Base-by-base conservation (phyloP, 2,329 filamentous ascomycete species). In the Colletotrichum godetiae region DNA sequence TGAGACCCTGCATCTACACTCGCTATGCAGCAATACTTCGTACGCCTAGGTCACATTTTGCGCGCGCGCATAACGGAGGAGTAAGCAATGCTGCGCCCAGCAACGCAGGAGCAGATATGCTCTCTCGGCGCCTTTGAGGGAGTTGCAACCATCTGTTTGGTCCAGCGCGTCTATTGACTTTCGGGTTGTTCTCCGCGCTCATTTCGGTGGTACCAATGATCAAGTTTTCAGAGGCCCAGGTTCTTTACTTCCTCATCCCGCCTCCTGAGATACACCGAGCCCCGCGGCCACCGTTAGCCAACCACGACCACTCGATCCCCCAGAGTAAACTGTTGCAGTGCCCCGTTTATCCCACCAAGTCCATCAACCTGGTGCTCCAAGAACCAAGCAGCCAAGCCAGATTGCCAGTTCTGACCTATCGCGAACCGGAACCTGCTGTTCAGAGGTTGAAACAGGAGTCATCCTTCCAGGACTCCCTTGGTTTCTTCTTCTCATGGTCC, bases 361-460 rank as follows among this genome's bases (percentile, higher is more conserved):
- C n/a, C 64, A 24, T 62, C 35, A 49, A 33, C 52, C 52, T n/a
- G 19, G 49, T 27, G 64, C 15, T 22, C 24, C 22, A 29, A 42
- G 31, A 46, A 49, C n/a, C 66, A 49, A 59, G 24, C 46, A 46
- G 27, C n/a, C 66, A 49, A 59, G 24, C 46, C 46, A n/a, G 37
- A 49, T 46, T 19, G 8, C 19, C 33, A 13, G 24, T 31, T 42
- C 19, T 46, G 60, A 27, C 52, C 27, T 62, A 53, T 59, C 55
- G 53, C 42, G 29, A 57, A 59, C 55, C n/a, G 15, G 46, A 33
- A 35, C 31, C 22, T 53, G 33, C 6, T 55, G 42, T 46, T 31
- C 53, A 55, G 37, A 58, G 24, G 59, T 69, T 70, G 66, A 73
- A 70, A 70, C 70, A 69, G 70, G 70, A 70, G 59, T 22, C 46